phyloP scores from a whole-genome alignment of 495 filamentous ascomycete genomes.

The Xeromyces bisporus region DNA sequence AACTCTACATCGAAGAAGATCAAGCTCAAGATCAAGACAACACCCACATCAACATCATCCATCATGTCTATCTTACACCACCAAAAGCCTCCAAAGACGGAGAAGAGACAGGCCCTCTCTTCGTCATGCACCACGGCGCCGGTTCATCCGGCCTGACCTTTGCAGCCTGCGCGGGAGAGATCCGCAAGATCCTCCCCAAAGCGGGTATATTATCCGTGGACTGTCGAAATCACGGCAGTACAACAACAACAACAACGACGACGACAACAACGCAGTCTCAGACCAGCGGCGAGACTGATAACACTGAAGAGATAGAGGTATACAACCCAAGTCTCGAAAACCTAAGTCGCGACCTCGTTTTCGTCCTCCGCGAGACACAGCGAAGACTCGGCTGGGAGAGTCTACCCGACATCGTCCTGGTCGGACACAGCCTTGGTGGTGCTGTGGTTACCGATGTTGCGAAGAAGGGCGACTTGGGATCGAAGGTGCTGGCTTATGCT shows the following conservation, averaged over 20 bases:
- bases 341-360: conserved; percentile 54
- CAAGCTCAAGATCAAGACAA: too few species aligned
- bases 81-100: conserved; percentile 28
- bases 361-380: conserved; percentile 48
- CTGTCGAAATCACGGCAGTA: conserved; percentile 73
- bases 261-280: too few species aligned
- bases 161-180: conserved; percentile 57
- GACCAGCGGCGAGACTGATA: conserved; percentile 6
- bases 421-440: conserved; percentile 94
- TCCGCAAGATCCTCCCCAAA: conserved; percentile 59
- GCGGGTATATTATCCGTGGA: conserved; percentile 76
- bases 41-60: conserved; percentile 33
- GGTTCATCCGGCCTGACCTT: conserved; percentile 83
- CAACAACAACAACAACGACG: too few species aligned
- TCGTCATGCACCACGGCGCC: conserved; percentile 80
- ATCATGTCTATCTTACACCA: conserved; percentile 72
- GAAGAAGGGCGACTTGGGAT: conserved; percentile 43
- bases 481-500: conserved; percentile 61
- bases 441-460: conserved; percentile 82
- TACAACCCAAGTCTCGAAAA: conserved; percentile 50
- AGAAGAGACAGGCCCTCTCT: conserved; percentile 74
- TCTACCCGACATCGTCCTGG: conserved; percentile 59
- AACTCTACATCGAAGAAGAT: conserved; percentile 49
- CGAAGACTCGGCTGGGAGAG: conserved; percentile 49
- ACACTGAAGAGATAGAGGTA: conserved; percentile 20